Base-by-base conservation (phyloP, 2,329 filamentous ascomycete genomes). In the Claviceps pazoutovae region DNA sequence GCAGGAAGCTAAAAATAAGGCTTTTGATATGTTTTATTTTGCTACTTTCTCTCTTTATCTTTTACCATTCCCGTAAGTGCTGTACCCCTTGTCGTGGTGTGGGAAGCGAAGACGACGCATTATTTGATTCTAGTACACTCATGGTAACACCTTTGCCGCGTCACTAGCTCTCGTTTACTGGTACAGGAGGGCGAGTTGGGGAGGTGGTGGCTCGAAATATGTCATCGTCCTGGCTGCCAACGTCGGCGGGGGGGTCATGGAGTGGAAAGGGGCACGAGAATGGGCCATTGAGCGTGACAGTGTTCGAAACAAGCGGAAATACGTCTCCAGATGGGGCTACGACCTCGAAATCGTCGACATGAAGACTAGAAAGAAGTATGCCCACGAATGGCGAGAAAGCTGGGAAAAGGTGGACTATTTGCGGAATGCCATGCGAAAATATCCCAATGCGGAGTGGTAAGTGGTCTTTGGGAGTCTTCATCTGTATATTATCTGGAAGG, bases 361-460 rank as follows among this genome's bases (percentile, higher is more conserved):
- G 90, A 91, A 89, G 71, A 95, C 90, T 51, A 95, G 96, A 78
- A 97, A 96, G 72, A 83, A 90, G 58, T 98, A 98, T 66, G 91
- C 93, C 30, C 93, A 98, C 70, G 93, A 98, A 70, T 98, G 93
- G 93, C 81, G 93, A 62, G 93, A 98, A 70, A 94, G 91, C 66
- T 98, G 93, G 93, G 93, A 98, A 70, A 98, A 97, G 74, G 90
- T 96, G 55, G 93, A 98, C 66, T 88, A 88, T 43, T 82, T 98
- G 61, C 82, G 91, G 55, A 86, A 88, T 55, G 83, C 85, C 45
- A 83, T 98, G 77, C 80, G 83, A 64, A 96, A 96, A 67, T 96
- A 97, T 64, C 93, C 93, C 30, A 78, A 95, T 57, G 93, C 91
- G 37, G 91, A 98, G 73, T 98, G 93, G 93, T 95, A 74, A 68